Evolutionary conservation across 495 filamentous ascomycete genomes (phyloP), one percentile per base, ranked within the genome.

Genomic region (Venustampulla echinocandica): DNA sequence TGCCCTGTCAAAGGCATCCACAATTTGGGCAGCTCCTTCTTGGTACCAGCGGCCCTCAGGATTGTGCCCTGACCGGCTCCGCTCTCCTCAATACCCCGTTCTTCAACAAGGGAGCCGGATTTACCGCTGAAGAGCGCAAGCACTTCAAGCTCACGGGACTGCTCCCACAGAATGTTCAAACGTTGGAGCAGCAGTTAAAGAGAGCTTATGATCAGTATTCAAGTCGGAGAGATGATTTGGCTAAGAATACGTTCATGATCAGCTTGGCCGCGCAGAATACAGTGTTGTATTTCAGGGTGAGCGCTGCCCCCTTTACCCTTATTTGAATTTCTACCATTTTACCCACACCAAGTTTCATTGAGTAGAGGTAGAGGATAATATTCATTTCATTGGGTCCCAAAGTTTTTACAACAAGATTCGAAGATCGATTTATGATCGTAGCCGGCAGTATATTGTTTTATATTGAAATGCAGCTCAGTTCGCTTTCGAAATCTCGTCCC

Each of bases 101-200:
- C 50, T 85, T 85, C 68, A 93, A 93, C 66, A 92, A 90, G 64
- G 88, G 87, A 11, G 85, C 84, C 0, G 87, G 78, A 1, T 89
- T 89, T 55, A 71, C 86, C 0, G 49, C 63, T 0, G 61, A 83
- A 24, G 88, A 95, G 51, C 73, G 88, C 3, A 60, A 67, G 13
- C 64, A 70, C 3, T 93, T 95, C 63, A 71, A 73, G 11, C 71
- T 93, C 1, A 69, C 80, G 17, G 84, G 86, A 3, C 63, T 90
- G 14, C 64, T 95, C 1, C 88, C 88, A 0, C 70, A 71, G 9
- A 75, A 79, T 57, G 65, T 87, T 11, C 84, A 90, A 55, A 85
- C 81, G 0, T 70, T 94, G n/a, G 81, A 90, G 10, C 80, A 87
- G 50, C 88, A 94, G 56, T 79, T 80, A 11, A 59, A 77, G 41